Evolutionary conservation across 352 stramenopile species (phyloP).

Genomic region (Globisporangium nagaii): DNA sequence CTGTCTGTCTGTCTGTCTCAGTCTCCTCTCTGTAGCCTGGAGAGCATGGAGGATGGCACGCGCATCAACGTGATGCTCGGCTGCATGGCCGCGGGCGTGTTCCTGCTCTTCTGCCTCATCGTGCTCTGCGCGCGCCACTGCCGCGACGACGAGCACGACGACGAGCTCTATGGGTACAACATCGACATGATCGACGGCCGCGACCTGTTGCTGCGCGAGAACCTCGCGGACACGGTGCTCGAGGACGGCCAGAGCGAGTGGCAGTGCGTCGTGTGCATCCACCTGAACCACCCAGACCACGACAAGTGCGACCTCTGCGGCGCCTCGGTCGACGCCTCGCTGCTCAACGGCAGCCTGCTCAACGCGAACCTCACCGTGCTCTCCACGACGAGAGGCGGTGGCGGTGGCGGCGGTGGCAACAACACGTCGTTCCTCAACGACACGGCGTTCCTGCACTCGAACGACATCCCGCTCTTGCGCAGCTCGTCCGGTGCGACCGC

Average conservation of each 20-base stretch:
- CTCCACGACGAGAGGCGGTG: constrained; percentile 2
- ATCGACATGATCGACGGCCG: constrained; percentile 55
- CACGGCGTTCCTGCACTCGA: constrained; percentile 11
- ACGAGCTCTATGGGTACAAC: constrained; percentile 27
- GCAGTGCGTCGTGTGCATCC: constrained; percentile 69
- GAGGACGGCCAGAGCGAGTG: constrained; percentile 57
- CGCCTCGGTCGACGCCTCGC: constrained; percentile 49
- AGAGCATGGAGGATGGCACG: constrained; percentile 8
- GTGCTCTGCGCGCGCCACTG: constrained; percentile 37
- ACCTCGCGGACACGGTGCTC: constrained; percentile 62
- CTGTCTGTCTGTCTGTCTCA: too few species aligned
- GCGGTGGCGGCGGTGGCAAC: neutral
- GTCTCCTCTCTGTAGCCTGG: too few species aligned
- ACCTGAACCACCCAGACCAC: constrained; percentile 72
- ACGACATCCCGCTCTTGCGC: constrained; percentile 16
- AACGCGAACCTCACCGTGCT: constrained; percentile 24
- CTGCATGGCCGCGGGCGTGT: constrained; percentile 19
- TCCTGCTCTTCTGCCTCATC: constrained; percentile 46
- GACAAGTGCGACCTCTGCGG: constrained; percentile 55
- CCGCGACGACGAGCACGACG: constrained; percentile 23
- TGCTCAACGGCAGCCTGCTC: constrained; percentile 31
- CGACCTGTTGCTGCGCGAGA: constrained; percentile 46
- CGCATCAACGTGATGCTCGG: constrained; percentile 11
- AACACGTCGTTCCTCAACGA: constrained; percentile 14
- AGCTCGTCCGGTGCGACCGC: constrained; percentile 10